Evolutionary conservation across 805 yeast genomes (phyloP).

Genomic region (Saccharomyces mikatae): DNA sequence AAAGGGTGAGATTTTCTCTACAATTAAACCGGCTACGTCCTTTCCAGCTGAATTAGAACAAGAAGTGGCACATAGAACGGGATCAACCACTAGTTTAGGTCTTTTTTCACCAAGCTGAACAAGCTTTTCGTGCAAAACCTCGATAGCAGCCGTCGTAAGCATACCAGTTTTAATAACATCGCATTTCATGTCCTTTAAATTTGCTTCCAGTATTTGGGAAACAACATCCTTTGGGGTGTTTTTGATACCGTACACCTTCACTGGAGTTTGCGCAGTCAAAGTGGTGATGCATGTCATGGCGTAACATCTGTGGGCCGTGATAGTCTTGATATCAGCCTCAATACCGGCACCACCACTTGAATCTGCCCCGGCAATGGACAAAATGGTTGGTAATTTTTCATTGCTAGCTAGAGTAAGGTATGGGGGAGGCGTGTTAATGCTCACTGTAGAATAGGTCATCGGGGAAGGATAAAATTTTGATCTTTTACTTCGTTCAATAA

Average conservation of each 20-base stretch:
- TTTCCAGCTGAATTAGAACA: constrained; percentile 52
- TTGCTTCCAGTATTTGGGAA: constrained; percentile 41
- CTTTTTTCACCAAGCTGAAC: constrained; percentile 22
- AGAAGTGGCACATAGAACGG: constrained; percentile 77
- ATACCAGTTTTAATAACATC: constrained; percentile 76
- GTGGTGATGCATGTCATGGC: constrained; percentile 74
- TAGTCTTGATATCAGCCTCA: constrained; percentile 80
- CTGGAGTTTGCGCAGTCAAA: constrained; percentile 68
- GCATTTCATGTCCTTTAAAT: constrained; percentile 52
- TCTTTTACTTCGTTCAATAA: not conserved
- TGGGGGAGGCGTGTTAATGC: constrained; percentile 28
- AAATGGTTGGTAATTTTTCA: constrained; percentile 34
- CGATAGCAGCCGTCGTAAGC: constrained; percentile 50
- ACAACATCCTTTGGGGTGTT: constrained; percentile 40
- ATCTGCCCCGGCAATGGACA: constrained; percentile 67
- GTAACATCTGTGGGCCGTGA: constrained; percentile 65
- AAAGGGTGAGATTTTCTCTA: constrained; percentile 38
- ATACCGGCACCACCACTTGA: constrained; percentile 88
- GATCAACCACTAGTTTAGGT: constrained; percentile 57
- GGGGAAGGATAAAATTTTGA: not conserved
- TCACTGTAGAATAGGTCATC: constrained; percentile 4
- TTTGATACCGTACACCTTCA: constrained; percentile 35
- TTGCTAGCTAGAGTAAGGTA: constrained; percentile 17
- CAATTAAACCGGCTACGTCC: constrained; percentile 34
- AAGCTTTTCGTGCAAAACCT: constrained; percentile 36